Base-by-base conservation (phyloP, 306 rosid species). In the Clitoria ternatea region DNA sequence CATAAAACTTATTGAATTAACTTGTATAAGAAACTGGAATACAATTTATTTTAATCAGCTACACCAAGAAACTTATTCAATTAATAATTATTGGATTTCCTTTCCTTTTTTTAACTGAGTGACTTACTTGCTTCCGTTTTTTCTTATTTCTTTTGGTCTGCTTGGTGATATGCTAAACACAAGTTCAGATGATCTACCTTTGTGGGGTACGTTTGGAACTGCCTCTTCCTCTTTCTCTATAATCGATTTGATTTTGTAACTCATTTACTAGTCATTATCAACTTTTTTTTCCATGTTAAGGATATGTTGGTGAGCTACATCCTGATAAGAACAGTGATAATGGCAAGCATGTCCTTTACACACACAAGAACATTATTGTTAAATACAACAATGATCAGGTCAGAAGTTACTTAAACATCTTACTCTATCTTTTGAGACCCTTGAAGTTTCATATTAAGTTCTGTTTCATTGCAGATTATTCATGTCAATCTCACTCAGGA, bases 311-410 rank as follows among this genome's bases (percentile, higher is more conserved):
- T 69, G 99, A 87, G 68, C 69, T 77, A 42, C 97, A 86, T 77
- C 84, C 80, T 12, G 99, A 95, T 81, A 95, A 95, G 87, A 85
- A 86, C 70, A 70, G 90, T 74, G 97, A 86, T 47, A 91, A 70
- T 75, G 89, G 84, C 77, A 95, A 89, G 88, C 99, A 95, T 69
- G 82, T 87, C 61, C 96, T 95, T 73, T 89, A 70, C 82, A 89
- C 99, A 0, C 99, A 95, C 75, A 95, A 95, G 82, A 86, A 37
- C 54, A 91, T 95, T 43, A 55, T 76, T 69, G 82, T 95, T 22
- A 82, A 83, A 77, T 95, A 86, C 86, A 95, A 95, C 57, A 91
- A 91, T 4, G 97, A 95, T 76, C 99, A 95, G 99, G 99, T 94
- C 66, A 81, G 85, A 56, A n/a, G 69, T 71, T 66, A 44, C 80